These are phyloP conservation scores for Talaromyces amestolkiae DNA, from an alignment of 2,329 filamentous ascomycete species.

Conservation along the genomic window DNA sequence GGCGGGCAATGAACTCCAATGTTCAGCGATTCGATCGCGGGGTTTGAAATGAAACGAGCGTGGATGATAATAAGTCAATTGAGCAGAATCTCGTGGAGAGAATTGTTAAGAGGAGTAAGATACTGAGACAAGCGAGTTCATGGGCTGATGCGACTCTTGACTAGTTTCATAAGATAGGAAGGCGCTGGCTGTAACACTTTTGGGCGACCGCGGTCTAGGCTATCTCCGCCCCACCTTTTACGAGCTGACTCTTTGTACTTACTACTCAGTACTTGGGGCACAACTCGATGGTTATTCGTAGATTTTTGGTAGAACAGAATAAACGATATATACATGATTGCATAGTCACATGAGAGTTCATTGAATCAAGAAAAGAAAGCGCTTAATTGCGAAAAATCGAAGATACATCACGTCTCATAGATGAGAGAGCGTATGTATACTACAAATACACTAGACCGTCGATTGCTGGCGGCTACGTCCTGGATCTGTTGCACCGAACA, in stretches of 20 bases:
- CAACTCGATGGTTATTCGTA: neutral
- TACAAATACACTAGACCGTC: neutral
- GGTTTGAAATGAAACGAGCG: neutral
- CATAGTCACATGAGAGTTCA: neutral
- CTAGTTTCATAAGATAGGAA: neutral
- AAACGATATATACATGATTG: neutral
- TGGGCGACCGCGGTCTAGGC: constrained; percentile 6
- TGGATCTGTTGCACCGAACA: constrained; percentile 52
- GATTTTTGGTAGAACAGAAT: neutral
- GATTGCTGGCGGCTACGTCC: constrained; percentile 9
- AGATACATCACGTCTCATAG: neutral
- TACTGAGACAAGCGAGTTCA: neutral
- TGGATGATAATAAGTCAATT: neutral
- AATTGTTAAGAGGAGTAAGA: neutral
- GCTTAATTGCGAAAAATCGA: neutral
- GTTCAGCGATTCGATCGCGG: neutral
- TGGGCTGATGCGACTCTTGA: neutral
- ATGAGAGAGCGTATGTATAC: neutral
- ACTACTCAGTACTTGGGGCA: neutral
- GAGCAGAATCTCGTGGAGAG: neutral
- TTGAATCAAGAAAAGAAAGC: neutral
- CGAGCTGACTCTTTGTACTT: neutral
- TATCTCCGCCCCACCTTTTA: neutral
- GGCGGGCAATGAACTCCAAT: neutral
- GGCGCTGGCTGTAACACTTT: neutral